Percentiles rank a stretch among this genome's conserved stretches.
phyloP scores from a whole-genome alignment of 2,329 filamentous ascomycete species.

The Sclerotinia borealis region DNA sequence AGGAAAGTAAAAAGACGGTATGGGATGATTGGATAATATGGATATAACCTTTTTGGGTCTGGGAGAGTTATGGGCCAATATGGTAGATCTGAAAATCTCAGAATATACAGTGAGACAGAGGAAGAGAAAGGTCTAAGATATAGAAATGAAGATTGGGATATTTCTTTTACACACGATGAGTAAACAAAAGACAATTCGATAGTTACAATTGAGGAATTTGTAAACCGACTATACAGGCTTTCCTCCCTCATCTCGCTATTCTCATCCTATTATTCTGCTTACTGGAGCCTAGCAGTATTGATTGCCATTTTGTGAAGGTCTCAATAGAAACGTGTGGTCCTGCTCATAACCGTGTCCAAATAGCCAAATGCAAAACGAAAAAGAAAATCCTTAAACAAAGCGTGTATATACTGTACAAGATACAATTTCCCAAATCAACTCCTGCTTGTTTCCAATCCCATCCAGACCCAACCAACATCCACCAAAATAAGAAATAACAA shows the following conservation, averaged over 20 bases:
- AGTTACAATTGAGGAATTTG: not conserved
- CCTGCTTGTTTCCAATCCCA: not conserved
- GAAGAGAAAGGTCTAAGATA: too few relatives aligned
- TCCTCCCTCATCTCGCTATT: not conserved
- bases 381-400: not conserved
- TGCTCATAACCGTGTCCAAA: not conserved
- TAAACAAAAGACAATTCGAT: not conserved
- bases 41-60: too few relatives aligned
- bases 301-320: not conserved
- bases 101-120: too few relatives aligned
- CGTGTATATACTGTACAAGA: not conserved
- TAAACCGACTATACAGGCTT: not conserved
- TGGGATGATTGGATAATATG: too few relatives aligned
- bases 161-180: not conserved
- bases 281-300: too few relatives aligned
- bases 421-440: not conserved
- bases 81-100: too few relatives aligned
- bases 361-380: not conserved
- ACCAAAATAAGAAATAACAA: not conserved
- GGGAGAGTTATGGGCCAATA: not conserved
- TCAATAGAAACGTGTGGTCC: not conserved
- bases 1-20: not conserved
- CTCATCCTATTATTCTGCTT: not conserved
- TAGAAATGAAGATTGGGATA: too few relatives aligned
- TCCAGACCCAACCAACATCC: not conserved